Evolutionary conservation across 1,139 yeast species (phyloP), one percentile per base, ranked within the genome.

Genomic region (Taphrina flavorubra): DNA sequence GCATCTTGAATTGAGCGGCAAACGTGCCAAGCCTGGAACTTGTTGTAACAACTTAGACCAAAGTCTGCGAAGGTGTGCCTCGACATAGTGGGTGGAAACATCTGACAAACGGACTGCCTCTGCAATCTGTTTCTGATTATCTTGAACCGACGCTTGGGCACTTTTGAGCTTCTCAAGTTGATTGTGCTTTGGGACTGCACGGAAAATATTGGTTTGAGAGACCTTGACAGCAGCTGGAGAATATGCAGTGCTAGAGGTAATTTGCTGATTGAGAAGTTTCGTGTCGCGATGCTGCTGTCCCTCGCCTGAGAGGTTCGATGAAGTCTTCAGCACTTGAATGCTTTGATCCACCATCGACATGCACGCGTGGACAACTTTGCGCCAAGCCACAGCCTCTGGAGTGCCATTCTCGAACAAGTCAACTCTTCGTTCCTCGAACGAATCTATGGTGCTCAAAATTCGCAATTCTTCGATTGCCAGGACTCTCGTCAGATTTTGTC

Each of bases 181-280:
- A 10, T 44, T n/a, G 2, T 36, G 40, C 31, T 53, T 53, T 34
- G 40, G 46, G 5, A 37, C 61, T 4, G 60, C 16, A n/a, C 31
- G 56, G 67, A 63, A 63, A n/a, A 63, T 63, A 31, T 63, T 63
- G n/a, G 61, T 51, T n/a, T 63, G 61, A 34, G n/a, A 25, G 16
- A 63, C 67, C 18, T 55, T 55, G 36, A 63, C 55, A 3, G 67
- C 47, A 6, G 20, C 20, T 18, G 47, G 49, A 25, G 64, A 20
- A 2, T 6, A 34, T n/a, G 14, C 44, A n/a, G 8, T 8, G 36
- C 10, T 11, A 2, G 53, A 20, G 11, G 18, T 14, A 10, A 4
- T 25, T 14, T 20, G 31, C 11, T 10, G 36, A 20, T 3, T n/a
- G 1, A 34, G n/a, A n/a, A 10, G 31, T 14, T 39, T 47, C 11